phyloP scores from a whole-genome alignment of 2,329 filamentous ascomycete genomes.

The Ophiocordyceps camponoti-floridani region DNA sequence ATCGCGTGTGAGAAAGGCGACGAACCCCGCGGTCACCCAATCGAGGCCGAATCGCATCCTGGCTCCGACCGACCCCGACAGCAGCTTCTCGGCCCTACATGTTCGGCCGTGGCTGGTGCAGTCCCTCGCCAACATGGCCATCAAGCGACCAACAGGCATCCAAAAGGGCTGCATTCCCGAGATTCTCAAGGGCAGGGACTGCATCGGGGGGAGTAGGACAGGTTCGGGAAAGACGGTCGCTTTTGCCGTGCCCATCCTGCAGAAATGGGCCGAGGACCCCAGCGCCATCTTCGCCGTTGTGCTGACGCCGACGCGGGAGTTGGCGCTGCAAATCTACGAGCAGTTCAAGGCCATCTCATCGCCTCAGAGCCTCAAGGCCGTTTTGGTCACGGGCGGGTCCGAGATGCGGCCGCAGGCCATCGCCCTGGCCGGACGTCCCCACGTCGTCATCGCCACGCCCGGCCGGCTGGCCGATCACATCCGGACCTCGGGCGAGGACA shows the following conservation, averaged over 20 bases:
- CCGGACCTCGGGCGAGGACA: conserved; percentile 77
- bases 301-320: conserved; percentile 76
- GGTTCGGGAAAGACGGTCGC: conserved; percentile 96
- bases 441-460: conserved; percentile 87
- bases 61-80: conserved; percentile 35
- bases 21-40: conserved; percentile 4
- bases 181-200: conserved; percentile 79
- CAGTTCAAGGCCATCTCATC: conserved; percentile 88
- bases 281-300: conserved; percentile 80
- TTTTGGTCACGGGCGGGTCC: conserved; percentile 79
- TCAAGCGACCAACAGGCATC: conserved; percentile 78
- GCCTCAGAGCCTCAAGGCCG: conserved; percentile 68
- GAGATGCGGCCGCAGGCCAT: conserved; percentile 89
- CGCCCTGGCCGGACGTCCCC: conserved; percentile 62
- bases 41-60: conserved; percentile 18
- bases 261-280: conserved; percentile 85
- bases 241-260: conserved; percentile 85
- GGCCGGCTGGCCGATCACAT: conserved; percentile 90
- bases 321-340: conserved; percentile 91
- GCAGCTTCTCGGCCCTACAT: conserved; percentile 53
- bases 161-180: conserved; percentile 86
- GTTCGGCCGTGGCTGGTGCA: conserved; percentile 78
- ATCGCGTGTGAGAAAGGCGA: conserved; percentile 30
- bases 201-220: conserved; percentile 84
- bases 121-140: conserved; percentile 60